Evolutionary conservation across 176 grass and related monocot genomes (phyloP), one percentile per base, ranked within the genome.

Genomic region (Oryza longistaminata): DNA sequence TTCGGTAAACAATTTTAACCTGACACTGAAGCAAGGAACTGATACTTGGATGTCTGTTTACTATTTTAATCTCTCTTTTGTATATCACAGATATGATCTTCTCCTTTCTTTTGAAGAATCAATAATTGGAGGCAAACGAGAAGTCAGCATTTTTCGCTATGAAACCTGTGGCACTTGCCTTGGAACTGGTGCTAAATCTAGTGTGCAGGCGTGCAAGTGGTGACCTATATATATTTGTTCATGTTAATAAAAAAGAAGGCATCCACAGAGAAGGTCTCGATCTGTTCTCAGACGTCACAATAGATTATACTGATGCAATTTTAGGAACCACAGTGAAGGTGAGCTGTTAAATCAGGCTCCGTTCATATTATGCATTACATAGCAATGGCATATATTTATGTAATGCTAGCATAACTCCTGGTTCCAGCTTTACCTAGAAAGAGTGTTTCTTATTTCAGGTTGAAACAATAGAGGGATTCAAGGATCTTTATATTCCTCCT

Each of bases 101-200:
- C 66, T 75, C 82, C 79, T 98, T 84, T 91, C 91, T 83, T 98
- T 98, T 91, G 91, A 98, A 92, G 95, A 95, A 95, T 90, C 95
- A 70, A 86, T 98, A 48, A 65, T 90, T 77, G 95, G 93, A 78
- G 67, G 83, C 58, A 89, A 70, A 74, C 78, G 25, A 22, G 89
- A 83, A 42, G 78, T 98, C 39, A 89, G 68, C 87, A 70, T 95
- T 78, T 61, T 69, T 66, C 22, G 77, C 17, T 76, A 88, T 79
- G 85, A 95, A 81, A 93, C 91, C 12, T 98, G 95, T 73, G 85
- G 33, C 76, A 75, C 50, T 34, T 98, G 95, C 79, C 65, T 86
- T 70, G 95, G 95, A 19, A 86, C 85, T 66, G 95, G 95, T 49
- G 92, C 93, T 73, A 98, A 95, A 86, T 92, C 85, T 91, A 79